phyloP scores from a whole-genome alignment of 441 rosid genomes.

The Heliophila coronopifolia region DNA sequence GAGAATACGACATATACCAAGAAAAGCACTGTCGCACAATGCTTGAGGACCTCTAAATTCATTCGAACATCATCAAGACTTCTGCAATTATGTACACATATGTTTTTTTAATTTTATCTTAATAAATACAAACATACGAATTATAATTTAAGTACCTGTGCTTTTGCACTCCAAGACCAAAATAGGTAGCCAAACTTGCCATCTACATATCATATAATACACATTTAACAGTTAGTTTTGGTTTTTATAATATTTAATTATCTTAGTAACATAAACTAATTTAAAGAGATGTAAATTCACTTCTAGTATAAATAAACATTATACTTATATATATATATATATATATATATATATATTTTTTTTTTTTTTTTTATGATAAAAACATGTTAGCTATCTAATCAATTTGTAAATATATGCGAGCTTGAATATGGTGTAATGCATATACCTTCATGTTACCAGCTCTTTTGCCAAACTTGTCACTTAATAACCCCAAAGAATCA shows the following conservation, averaged over 20 bases:
- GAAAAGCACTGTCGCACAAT: conserved; percentile 82
- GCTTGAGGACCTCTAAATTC: conserved; percentile 89
- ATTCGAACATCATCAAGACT: conserved; percentile 84
- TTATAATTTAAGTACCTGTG: conserved; percentile 46
- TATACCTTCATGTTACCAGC: conserved; percentile 93
- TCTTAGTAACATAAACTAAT: background rate
- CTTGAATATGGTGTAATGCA: conserved; percentile 9
- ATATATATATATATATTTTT: no score
- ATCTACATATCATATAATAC: conserved; percentile 34
- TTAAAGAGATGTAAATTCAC: background rate
- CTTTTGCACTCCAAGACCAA: conserved; percentile 84
- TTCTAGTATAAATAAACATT: background rate
- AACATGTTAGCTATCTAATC: no score
- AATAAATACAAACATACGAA: background rate
- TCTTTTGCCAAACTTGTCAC: conserved; percentile 67
- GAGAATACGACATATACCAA: conserved; percentile 43
- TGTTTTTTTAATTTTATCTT: background rate
- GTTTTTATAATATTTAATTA: no score
- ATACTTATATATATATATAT: no score
- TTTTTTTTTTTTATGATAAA: no score
- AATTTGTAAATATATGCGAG: background rate
- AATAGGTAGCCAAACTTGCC: conserved; percentile 82
- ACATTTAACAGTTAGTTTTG: background rate
- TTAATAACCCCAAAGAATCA: conserved; percentile 74
- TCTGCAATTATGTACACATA: conserved; percentile 28